Evolutionary conservation across 2,329 filamentous ascomycete species (phyloP), one percentile per base, ranked within the genome.

Genomic region (Monosporascus cannonballus): DNA sequence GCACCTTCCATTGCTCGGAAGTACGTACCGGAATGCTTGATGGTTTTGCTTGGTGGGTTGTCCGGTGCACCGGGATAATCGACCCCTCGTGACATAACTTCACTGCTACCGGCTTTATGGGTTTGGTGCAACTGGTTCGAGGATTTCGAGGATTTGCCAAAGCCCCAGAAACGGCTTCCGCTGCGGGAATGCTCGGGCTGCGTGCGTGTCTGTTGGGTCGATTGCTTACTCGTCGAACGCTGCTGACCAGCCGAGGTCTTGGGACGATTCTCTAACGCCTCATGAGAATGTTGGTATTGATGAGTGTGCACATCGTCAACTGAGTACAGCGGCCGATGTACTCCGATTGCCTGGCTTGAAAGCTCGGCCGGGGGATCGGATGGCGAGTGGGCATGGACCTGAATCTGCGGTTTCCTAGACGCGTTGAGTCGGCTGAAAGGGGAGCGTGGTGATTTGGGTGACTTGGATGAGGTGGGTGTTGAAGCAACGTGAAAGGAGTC

Each of bases 141-240:
- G 14, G 64, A 58, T 49, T 51, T 63, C 15, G 59, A 60, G 36
- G 56, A 49, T 50, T 66, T 67, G 15, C 62, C 61, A 50, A 69
- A 69, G 50, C 61, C 62, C 56, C 67, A 68, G 48, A 69, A 69
- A 48, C 66, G 66, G 39, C 66, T 69, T 30, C 57, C 61, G 53
- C 59, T 67, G 52, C 65, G 61, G 44, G 65, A 53, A 51, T 67
- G 66, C 48, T 64, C 63, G 25, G 53, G 52, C 27, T 47, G 57
- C 20, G 49, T 48, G 38, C 49, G 36, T 9, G 41, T 22, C 49
- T 56, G 55, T 20, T 58, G 51, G 27, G 60, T 50, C 27, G 54
- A 18, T 18, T 56, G 59, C 22, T 58, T 54, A 15, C 59, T 55
- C 22, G 56, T 59, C 37, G 61, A 62, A 4, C 56, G 54, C 30